Conservation (phyloP, 768 basidiomycete genomes). For the Russula vinacea region DNA sequence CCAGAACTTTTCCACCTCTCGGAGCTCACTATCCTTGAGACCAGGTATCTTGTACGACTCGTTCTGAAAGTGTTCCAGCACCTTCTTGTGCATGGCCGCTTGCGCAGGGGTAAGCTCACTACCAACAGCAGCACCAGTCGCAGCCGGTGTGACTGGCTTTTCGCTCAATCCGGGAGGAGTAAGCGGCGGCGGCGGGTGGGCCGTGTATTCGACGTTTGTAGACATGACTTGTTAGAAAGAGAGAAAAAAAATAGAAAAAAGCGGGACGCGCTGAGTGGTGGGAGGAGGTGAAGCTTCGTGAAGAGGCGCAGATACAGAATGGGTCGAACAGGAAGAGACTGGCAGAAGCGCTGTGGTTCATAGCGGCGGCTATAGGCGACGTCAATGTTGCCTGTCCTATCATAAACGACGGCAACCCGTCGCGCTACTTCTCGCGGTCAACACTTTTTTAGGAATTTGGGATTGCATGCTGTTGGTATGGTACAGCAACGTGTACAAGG, state of each 20-base stretch:
- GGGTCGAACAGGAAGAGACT: too few relatives aligned
- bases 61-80: constrained; percentile 59
- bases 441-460: neutral
- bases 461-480: constrained; percentile 6
- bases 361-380: too few relatives aligned
- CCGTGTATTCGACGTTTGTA: constrained; percentile 20
- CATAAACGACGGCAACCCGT: too few relatives aligned
- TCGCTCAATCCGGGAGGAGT: constrained; percentile 6
- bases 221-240: neutral
- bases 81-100: constrained; percentile 48
- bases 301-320: neutral
- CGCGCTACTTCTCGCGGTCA: too few relatives aligned
- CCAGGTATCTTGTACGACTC: constrained; percentile 52
- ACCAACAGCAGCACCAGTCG: neutral
- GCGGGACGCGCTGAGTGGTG: too few relatives aligned
- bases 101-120: constrained; percentile 43
- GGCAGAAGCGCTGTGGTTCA: too few relatives aligned
- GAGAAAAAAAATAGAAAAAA: neutral
- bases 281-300: too few relatives aligned
- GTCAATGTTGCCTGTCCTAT: too few relatives aligned
- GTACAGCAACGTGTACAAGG: constrained; percentile 1
- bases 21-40: constrained; percentile 44
- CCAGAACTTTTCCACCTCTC: constrained; percentile 75
- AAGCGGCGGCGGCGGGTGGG: constrained; percentile 21
- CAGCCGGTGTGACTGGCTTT: neutral